These are phyloP conservation scores for Parasarocladium wereldwijsianum DNA, from an alignment of 2,329 filamentous ascomycete genomes.

Conservation along the genomic window DNA sequence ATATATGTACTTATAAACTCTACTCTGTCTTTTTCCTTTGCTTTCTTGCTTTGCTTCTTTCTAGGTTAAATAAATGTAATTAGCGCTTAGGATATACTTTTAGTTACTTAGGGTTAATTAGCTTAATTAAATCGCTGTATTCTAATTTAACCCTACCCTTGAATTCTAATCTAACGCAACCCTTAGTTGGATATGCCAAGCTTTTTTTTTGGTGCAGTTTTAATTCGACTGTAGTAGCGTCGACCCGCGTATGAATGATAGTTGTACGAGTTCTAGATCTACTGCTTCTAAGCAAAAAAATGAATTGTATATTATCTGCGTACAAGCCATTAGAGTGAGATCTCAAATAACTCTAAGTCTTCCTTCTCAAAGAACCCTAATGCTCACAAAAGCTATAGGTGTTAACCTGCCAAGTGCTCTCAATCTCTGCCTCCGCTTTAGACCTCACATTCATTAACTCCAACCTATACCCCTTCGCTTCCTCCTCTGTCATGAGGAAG, in stretches of 20 bases:
- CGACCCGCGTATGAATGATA: background rate
- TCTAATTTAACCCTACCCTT: background rate
- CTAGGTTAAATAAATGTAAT: background rate
- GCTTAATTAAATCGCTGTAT: background rate
- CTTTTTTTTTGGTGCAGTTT: background rate
- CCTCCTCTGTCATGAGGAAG: slow-evolving; percentile 1
- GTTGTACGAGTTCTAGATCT: no score
- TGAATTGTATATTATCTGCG: no score
- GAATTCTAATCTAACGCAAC: background rate
- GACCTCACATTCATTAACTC: slow-evolving; percentile 5
- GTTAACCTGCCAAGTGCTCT: background rate
- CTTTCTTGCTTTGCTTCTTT: background rate
- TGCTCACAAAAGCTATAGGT: slow-evolving; percentile 4
- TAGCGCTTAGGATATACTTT: background rate
- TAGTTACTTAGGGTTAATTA: background rate
- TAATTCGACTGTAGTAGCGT: background rate
- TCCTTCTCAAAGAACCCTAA: no score
- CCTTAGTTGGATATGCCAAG: background rate
- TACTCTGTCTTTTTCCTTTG: background rate
- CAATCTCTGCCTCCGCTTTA: background rate
- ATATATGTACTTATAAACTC: background rate
- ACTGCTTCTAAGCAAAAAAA: no score
- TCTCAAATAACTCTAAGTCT: no score
- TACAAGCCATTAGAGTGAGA: no score
- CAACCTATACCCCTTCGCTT: slow-evolving; percentile 5